phyloP scores from a whole-genome alignment of 805 yeast species.

The Kazachstania psychrophila region DNA sequence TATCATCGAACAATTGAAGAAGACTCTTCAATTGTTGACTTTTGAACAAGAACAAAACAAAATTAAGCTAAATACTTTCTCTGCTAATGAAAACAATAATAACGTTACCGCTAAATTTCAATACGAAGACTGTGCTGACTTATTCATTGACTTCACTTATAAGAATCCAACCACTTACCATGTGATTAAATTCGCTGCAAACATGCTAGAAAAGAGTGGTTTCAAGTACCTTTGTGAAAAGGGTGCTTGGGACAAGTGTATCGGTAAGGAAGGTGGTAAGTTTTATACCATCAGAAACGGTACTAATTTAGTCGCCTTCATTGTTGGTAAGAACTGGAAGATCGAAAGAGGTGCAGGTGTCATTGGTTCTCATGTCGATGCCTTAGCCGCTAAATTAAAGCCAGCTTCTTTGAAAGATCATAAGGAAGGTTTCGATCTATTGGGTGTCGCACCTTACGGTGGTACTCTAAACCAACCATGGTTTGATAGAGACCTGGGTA shows the following conservation, averaged over 20 bases:
- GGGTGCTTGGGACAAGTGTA: constrained; percentile 28
- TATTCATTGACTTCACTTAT: constrained; percentile 63
- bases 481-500: constrained; percentile 81
- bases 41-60: constrained; percentile 3
- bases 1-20: constrained; percentile 21
- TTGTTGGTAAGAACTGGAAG: constrained; percentile 56
- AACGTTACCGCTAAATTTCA: constrained; percentile 2
- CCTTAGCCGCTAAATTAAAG: constrained; percentile 58
- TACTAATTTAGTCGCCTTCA: constrained; percentile 59
- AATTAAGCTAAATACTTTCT: not conserved
- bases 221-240: constrained; percentile 60
- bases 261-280: constrained; percentile 36
- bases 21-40: constrained; percentile 20
- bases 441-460: constrained; percentile 80
- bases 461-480: constrained; percentile 58
- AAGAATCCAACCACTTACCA: constrained; percentile 69
- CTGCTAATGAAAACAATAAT: not conserved
- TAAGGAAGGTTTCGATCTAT: constrained; percentile 64
- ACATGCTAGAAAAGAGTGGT: constrained; percentile 46
- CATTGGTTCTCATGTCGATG: constrained; percentile 69
- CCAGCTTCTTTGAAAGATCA: constrained; percentile 54
- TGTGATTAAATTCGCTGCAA: constrained; percentile 46
- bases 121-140: constrained; percentile 30
- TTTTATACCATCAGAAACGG: constrained; percentile 65
- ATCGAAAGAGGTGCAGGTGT: constrained; percentile 59